phyloP scores from a whole-genome alignment of 768 basidiomycete genomes.

The Tulasnella sp. region DNA sequence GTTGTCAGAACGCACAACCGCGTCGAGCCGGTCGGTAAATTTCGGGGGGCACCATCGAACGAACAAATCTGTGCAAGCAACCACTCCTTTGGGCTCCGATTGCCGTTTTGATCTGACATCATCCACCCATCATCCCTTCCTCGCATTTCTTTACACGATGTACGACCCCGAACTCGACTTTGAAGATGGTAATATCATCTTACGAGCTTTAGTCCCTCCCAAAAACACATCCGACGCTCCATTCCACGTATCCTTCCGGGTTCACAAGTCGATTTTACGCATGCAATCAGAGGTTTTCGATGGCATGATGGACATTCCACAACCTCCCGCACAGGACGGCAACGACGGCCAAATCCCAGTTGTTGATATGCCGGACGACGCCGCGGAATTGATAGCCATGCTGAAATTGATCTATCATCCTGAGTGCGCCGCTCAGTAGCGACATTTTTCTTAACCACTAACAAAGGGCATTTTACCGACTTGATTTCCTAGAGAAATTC shows the following conservation, averaged over 20 bases:
- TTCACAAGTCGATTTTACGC: constrained; percentile 2
- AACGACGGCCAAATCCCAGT: neutral
- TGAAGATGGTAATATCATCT: neutral
- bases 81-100: neutral
- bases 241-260: neutral
- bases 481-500: neutral
- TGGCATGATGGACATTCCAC: constrained; percentile 5
- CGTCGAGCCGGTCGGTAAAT: neutral
- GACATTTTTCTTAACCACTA: neutral
- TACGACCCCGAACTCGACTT: neutral
- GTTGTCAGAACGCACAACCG: neutral
- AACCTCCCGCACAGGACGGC: neutral
- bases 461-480: neutral
- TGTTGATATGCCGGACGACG: constrained; percentile 1
- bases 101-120: neutral
- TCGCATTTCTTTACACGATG: neutral
- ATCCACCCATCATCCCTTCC: neutral
- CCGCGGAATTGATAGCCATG: neutral
- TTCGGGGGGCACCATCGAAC: neutral
- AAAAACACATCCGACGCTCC: neutral
- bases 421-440: neutral
- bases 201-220: neutral
- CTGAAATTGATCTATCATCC: constrained; percentile 3
- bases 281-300: constrained; percentile 6
- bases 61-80: neutral